Evolutionary conservation across 139 green algal genomes (phyloP).

Genomic region (Coelastrella sp.): DNA sequence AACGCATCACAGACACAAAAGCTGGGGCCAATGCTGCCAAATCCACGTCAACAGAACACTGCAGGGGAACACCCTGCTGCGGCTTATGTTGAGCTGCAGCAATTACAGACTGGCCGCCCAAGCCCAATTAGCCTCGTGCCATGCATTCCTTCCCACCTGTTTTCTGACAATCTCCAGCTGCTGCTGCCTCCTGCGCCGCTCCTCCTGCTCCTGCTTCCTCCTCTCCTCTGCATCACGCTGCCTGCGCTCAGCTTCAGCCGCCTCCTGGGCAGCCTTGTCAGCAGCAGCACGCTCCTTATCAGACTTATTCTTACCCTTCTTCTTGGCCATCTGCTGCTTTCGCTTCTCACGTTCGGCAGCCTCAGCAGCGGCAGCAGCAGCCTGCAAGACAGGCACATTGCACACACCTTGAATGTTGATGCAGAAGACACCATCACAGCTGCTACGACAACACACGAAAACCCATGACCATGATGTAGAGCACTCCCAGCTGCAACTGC

Average conservation of each 20-base stretch:
- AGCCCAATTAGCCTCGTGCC: no score
- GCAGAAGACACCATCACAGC: no score
- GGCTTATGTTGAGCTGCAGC: neutral
- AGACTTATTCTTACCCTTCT: conserved; percentile 67
- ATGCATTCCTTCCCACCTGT: conserved; percentile 1
- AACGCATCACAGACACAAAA: no score
- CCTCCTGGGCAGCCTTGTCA: conserved; percentile 58
- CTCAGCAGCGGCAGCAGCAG: conserved; percentile 53
- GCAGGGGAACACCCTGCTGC: neutral
- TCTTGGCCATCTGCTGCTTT: conserved; percentile 63
- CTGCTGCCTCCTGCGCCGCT: conserved; percentile 52
- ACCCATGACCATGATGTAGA: neutral
- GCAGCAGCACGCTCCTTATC: conserved; percentile 71
- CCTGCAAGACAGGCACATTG: conserved; percentile 36
- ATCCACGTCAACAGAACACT: no score
- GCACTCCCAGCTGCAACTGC: neutral
- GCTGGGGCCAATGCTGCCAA: no score
- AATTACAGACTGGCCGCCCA: neutral
- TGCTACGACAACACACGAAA: neutral
- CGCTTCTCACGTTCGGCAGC: conserved; percentile 62
- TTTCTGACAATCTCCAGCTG: conserved; percentile 57
- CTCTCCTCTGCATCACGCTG: conserved; percentile 36
- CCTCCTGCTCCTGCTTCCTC: conserved; percentile 51
- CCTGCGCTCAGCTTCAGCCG: conserved; percentile 41
- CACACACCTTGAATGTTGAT: no score